phyloP scores from a whole-genome alignment of 805 yeast genomes.

The Candida methanosorbosa region DNA sequence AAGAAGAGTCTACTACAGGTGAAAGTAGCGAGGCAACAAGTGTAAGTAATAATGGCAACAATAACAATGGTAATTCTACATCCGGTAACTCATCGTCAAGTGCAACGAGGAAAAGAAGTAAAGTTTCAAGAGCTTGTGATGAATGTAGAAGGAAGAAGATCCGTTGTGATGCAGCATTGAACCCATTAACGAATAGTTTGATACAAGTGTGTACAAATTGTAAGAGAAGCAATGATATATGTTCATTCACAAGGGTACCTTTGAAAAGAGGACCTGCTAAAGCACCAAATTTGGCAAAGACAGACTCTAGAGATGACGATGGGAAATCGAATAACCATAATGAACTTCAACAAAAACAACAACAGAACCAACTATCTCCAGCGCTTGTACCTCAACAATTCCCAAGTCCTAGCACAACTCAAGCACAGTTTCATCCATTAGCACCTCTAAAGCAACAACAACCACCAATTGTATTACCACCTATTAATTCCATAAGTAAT shows the following conservation, averaged over 20 bases:
- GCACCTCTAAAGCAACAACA: constrained; percentile 2
- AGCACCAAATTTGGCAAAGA: too few species aligned
- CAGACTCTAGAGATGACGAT: neutral
- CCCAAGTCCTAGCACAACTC: neutral
- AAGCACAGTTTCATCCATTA: constrained; percentile 3
- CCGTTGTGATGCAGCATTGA: constrained; percentile 56
- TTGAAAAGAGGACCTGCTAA: constrained; percentile 74
- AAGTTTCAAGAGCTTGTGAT: constrained; percentile 77
- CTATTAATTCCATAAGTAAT: neutral
- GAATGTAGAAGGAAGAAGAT: constrained; percentile 69
- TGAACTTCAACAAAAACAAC: constrained; percentile 1
- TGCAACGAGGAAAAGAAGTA: constrained; percentile 52
- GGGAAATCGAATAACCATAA: too few species aligned
- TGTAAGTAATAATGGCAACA: neutral
- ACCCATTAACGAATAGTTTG: constrained; percentile 34
- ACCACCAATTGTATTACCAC: neutral
- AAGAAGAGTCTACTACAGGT: too few species aligned
- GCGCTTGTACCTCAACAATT: neutral
- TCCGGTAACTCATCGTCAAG: too few species aligned
- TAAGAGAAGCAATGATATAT: constrained; percentile 45
- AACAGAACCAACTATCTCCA: constrained; percentile 5
- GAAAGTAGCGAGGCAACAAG: too few species aligned
- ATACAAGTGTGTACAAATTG: constrained; percentile 55
- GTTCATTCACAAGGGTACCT: constrained; percentile 66
- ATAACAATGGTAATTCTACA: too few species aligned